A percentile compares a stretch with the other conserved stretches of the same genome.
These are phyloP conservation scores for Cytidiella melzeri DNA, from an alignment of 768 basidiomycete genomes.

Conservation along the genomic window DNA sequence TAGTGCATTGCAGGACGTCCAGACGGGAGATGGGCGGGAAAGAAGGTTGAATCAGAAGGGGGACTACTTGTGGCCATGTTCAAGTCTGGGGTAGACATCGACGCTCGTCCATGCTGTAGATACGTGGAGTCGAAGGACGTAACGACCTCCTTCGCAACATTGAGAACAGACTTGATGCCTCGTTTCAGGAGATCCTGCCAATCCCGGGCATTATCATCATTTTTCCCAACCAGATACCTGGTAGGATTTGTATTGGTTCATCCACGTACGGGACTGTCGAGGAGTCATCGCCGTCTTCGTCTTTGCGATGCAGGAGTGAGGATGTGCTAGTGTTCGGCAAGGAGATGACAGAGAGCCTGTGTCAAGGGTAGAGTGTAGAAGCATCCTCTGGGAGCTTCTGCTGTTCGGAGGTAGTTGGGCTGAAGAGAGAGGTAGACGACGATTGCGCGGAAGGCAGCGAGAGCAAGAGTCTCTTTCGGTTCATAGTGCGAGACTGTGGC, in stretches of 20 bases:
- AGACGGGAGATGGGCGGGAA: conserved; percentile 57
- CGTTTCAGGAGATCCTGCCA: conserved; percentile 64
- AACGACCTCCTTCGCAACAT: conserved; percentile 88
- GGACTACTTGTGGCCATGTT: conserved; percentile 28
- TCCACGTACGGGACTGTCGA: conserved; percentile 65
- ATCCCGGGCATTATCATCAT: conserved; percentile 87
- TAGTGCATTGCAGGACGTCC: conserved; percentile 82
- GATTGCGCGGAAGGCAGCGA: conserved; percentile 57
- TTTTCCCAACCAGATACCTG: conserved; percentile 85
- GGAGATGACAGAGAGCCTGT: conserved; percentile 69
- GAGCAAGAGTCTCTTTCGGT: conserved; percentile 60
- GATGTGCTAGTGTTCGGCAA: conserved; percentile 53
- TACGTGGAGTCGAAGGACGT: conserved; percentile 64
- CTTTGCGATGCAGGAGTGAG: conserved; percentile 54
- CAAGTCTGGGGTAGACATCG: conserved; percentile 66
- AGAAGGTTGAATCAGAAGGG: conserved; percentile 42
- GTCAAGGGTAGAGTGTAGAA: conserved; percentile 27
- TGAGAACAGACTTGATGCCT: conserved; percentile 76
- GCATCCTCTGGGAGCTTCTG: conserved; percentile 29
- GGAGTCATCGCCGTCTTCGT: conserved; percentile 48
- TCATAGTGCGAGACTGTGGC: conserved; percentile 54
- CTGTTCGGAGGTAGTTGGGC: conserved; percentile 27
- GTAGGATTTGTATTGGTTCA: conserved; percentile 81
- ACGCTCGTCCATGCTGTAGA: conserved; percentile 53
- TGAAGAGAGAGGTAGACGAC: conserved; percentile 45